Percentiles rank a stretch among this genome's conserved stretches.
phyloP scores from a whole-genome alignment of 768 basidiomycete species.

The Lentinula sp. region DNA sequence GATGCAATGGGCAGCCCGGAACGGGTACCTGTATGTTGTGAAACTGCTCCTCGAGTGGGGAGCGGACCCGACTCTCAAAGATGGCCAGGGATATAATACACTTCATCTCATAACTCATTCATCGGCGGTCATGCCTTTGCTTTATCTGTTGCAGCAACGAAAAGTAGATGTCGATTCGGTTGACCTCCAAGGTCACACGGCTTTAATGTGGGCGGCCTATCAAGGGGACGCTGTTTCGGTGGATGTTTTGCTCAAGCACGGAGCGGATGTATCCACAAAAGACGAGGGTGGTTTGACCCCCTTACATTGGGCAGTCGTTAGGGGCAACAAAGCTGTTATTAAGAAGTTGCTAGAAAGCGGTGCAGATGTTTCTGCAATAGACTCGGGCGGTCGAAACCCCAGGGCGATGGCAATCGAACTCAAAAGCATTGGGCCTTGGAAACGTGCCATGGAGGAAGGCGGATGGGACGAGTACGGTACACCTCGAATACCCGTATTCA shows the following conservation, averaged over 20 bases:
- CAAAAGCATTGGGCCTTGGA: constrained; percentile 88
- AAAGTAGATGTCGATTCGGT: constrained; percentile 88
- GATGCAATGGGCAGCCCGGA: constrained; percentile 97
- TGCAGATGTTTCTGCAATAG: constrained; percentile 69
- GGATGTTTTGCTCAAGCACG: constrained; percentile 82
- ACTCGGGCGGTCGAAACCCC: constrained; percentile 80
- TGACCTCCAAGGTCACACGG: constrained; percentile 89
- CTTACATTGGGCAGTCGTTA: constrained; percentile 95
- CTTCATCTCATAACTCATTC: constrained; percentile 95
- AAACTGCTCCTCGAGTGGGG: constrained; percentile 86
- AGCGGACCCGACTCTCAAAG: constrained; percentile 87
- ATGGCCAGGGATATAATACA: constrained; percentile 94
- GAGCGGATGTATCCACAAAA: constrained; percentile 68
- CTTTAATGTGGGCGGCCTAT: constrained; percentile 98
- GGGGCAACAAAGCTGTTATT: constrained; percentile 88
- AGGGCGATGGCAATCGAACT: constrained; percentile 93
- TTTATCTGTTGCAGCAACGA: constrained; percentile 82
- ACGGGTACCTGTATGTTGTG: constrained; percentile 93
- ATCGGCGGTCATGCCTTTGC: constrained; percentile 87
- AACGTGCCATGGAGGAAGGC: constrained; percentile 82
- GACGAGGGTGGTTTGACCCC: constrained; percentile 85
- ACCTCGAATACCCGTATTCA: constrained; percentile 55
- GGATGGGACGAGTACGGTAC: constrained; percentile 75
- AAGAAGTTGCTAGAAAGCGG: constrained; percentile 81
- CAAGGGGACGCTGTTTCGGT: constrained; percentile 97